Percentiles rank a stretch among this genome's conserved stretches.
Conservation (phyloP, 768 basidiomycete species). For the Candolleomyces eurysporus region DNA sequence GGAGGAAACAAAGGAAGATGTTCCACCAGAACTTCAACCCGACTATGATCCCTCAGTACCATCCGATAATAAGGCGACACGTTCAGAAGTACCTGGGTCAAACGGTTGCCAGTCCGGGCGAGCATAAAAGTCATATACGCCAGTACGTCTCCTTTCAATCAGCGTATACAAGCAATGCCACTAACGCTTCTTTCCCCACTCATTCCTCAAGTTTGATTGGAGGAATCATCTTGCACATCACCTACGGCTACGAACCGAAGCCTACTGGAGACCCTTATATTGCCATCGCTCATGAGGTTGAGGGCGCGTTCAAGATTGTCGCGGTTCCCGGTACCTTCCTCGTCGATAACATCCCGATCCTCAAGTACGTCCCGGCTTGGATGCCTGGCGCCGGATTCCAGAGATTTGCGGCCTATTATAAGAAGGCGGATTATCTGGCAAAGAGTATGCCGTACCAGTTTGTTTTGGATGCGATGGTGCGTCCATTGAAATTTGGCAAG, state of each 20-base stretch:
- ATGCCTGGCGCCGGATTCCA: conserved; percentile 35
- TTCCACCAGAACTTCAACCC: conserved; percentile 7
- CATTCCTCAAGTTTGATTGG: background rate
- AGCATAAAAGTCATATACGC: background rate
- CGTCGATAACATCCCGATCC: conserved; percentile 14
- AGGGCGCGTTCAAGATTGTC: conserved; percentile 20
- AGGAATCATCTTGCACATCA: background rate
- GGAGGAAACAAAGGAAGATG: conserved; percentile 8
- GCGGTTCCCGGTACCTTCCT: conserved; percentile 19
- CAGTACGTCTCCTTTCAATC: background rate
- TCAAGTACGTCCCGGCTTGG: conserved; percentile 36
- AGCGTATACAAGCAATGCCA: too few relatives aligned
- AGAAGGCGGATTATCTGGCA: background rate
- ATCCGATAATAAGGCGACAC: conserved; percentile 22
- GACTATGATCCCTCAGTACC: conserved; percentile 30
- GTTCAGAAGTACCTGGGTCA: background rate
- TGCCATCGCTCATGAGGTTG: conserved; percentile 27
- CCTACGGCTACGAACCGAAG: background rate
- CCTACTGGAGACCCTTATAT: conserved; percentile 35
- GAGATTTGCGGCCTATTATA: conserved; percentile 12
- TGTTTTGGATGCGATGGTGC: background rate
- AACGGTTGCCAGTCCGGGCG: background rate
- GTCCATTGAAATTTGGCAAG: background rate
- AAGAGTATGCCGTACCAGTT: background rate
- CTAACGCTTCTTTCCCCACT: background rate